Base-by-base conservation (phyloP, 2,329 filamentous ascomycete species). In the Cercospora sp. region DNA sequence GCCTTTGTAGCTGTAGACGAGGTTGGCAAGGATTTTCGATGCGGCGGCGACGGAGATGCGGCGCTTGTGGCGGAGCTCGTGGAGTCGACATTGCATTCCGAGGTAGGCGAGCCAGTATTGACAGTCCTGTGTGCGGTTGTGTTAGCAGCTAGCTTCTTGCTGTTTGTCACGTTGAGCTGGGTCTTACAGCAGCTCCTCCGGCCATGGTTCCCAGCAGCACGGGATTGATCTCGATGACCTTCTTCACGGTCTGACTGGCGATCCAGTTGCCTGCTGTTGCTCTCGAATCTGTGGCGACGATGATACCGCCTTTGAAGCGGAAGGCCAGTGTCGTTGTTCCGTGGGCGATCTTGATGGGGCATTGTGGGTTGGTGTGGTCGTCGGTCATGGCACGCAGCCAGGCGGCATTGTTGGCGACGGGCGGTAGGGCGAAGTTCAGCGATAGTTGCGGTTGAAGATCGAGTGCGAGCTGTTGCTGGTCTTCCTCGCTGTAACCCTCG, bases 61-160 rank as follows among this genome's bases (percentile, higher is more conserved):
- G 81, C 93, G 93, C 87, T 99, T 99, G 87, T 99, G 94, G 74
- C 95, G 93, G 77, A 99, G 94, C 86, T 99, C 95, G 85, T 99
- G 94, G 73, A 99, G 91, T 68, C 95, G 93, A 85, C 95, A 99
- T 86, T 99, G 94, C 91, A 98, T 97, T 77, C 94, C 95, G 73
- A 99, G 88, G 86, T 96, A 99, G 78, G 93, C 94, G 72, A 99
- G 91, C 95, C 95, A 99, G 87, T 97, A 98, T 89, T 98, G 95
- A 83, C 95, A 99, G 83, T 99, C 95, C 89, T 91, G 73, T n/a
- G 60, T 3, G 23, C 13, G 23, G 23, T 26, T 45, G 53, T 64
- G 61, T 70, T 66, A 74, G 72, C 64, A 64, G 64, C 28, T 13
- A 20, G 12, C 5, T 36, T 10, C 42, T 39, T 58, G 16, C 45